phyloP scores from a whole-genome alignment of 2,329 filamentous ascomycete species.

The Ceratocystis smalleyi region DNA sequence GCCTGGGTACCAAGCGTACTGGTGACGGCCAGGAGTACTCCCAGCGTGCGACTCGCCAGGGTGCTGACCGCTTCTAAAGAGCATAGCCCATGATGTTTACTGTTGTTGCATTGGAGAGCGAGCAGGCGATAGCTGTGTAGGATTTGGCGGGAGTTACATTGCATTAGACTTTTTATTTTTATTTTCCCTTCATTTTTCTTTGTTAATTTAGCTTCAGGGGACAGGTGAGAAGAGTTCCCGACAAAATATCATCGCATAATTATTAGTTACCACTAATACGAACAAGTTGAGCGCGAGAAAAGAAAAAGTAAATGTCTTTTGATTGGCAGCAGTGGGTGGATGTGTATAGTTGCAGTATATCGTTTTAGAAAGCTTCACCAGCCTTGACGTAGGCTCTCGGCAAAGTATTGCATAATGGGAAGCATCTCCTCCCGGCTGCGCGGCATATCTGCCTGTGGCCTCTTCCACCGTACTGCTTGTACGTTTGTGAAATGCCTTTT shows the following conservation, averaged over 20 bases:
- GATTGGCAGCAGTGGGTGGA: not conserved
- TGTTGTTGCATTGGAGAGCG: not conserved
- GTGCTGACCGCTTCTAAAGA: conserved; percentile 15
- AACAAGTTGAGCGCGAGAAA: not conserved
- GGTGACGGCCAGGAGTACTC: conserved; percentile 5
- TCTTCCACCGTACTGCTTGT: conserved; percentile 52
- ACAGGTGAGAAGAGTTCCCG: not conserved
- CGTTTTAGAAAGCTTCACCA: not conserved
- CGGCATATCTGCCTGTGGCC: conserved; percentile 68
- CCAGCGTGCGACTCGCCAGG: conserved; percentile 10
- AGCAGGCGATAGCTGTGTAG: not conserved
- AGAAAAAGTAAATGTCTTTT: not conserved
- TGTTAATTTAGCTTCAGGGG: not conserved
- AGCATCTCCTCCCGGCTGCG: conserved; percentile 67
- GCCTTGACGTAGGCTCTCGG: conserved; percentile 37
- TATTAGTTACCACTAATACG: not conserved
- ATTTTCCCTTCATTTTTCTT: not conserved
- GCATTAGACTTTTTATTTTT: not conserved
- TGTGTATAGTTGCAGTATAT: not conserved
- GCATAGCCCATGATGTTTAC: not conserved
- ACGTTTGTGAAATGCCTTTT: conserved; percentile 52
- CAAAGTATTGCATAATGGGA: conserved; percentile 75
- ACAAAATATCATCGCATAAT: not conserved
- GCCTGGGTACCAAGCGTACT: conserved; percentile 27
- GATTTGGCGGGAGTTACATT: not conserved